Evolutionary conservation across 805 yeast species (phyloP).

Genomic region (Tetrapisispora fleetii): DNA sequence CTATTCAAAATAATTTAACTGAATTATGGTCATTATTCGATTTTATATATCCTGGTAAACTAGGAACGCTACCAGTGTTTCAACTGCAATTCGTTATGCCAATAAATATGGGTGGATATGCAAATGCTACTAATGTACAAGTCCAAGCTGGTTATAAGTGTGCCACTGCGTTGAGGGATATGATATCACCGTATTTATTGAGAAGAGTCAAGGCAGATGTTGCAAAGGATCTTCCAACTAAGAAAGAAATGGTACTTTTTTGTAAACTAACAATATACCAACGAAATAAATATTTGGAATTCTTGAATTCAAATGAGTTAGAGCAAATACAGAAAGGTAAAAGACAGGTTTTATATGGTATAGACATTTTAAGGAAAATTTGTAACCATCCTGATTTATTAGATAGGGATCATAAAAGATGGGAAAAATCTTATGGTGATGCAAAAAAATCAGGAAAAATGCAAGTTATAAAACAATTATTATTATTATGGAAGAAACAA

Average conservation of each 20-base stretch:
- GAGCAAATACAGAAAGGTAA: conserved; percentile 62
- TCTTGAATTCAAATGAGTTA: conserved; percentile 68
- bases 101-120: conserved; percentile 94
- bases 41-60: conserved; percentile 86
- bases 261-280: conserved; percentile 77
- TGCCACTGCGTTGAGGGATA: conserved; percentile 80
- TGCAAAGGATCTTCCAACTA: conserved; percentile 87
- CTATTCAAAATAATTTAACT: conserved; percentile 84
- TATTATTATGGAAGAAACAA: conserved; percentile 67
- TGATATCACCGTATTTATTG: conserved; percentile 81
- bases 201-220: conserved; percentile 88
- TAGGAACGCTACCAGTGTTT: conserved; percentile 92
- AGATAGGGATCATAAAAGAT: conserved; percentile 31
- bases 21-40: conserved; percentile 95
- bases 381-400: conserved; percentile 94
- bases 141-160: conserved; percentile 95
- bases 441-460: conserved; percentile 72
- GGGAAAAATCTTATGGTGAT: conserved; percentile 39
- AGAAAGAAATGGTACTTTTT: conserved; percentile 87
- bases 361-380: conserved; percentile 80
- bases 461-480: conserved; percentile 71
- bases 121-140: conserved; percentile 91
- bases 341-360: conserved; percentile 78
- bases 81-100: conserved; percentile 89
- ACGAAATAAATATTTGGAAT: conserved; percentile 60